Base-by-base conservation (phyloP, 768 basidiomycete species). In the Scleroderma bovista region DNA sequence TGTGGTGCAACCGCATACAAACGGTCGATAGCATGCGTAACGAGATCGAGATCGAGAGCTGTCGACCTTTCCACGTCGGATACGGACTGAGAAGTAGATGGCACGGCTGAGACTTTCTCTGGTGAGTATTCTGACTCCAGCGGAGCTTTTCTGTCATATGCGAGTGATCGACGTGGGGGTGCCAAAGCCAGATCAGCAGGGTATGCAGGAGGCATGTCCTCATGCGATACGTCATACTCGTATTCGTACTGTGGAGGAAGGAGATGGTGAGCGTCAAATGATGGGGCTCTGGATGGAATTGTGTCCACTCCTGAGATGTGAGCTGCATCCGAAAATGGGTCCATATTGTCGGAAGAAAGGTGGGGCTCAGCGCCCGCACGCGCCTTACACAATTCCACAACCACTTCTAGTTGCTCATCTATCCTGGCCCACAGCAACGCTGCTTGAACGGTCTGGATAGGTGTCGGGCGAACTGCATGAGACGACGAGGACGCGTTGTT, bases 21-120 rank as follows among this genome's bases (percentile, higher is more conserved):
- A 33, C 93, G 75, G 63, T 95, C 93, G 58, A 99, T 94, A 26
- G 96, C 93, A 64, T 79, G 77, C 0, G 89, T 81, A 40, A 98
- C 83, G 11, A 78, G 75, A 57, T 96, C 93, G 17, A 97, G 73
- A 64, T 98, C 95, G 60, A 88, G 68, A 45, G 81, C 70, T 81
- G 85, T 44, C 31, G 54, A 51, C 13, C 19, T n/a, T 12, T 45
- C 29, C 5, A 4, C 19, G 12, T 45, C 88, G 72, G 94, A 94
- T 66, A 93, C 91, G 64, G 78, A 81, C n/a, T 17, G 34, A 6
- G 15, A 39, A 3, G 16, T 46, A 53, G 47, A 57, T 19, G 44
- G 51, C 4, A 19, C 39, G 4, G 41, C 46, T 4, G 52, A 54
- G 0, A 38, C 36, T 31, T 68, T 66, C 32, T 66, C 64, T 12